Percentiles rank a stretch among this genome's conserved stretches.
Conservation (phyloP, 306 rosid species). For the Dalbergia oliveri region DNA sequence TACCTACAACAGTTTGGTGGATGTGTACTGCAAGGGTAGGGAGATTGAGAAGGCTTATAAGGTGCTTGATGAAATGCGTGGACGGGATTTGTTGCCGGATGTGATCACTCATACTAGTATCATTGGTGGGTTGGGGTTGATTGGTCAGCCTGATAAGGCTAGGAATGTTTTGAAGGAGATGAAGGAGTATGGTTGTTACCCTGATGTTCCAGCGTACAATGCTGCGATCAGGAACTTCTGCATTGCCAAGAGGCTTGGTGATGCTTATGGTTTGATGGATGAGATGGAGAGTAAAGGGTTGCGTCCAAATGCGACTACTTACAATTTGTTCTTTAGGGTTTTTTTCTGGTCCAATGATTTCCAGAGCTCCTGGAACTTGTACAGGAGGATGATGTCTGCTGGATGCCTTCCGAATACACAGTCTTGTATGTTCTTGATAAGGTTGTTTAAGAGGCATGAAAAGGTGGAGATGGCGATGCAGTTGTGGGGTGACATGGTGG, state of each 20-base stretch:
- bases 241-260: constrained; percentile 87
- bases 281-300: constrained; percentile 78
- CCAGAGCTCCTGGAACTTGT: constrained; percentile 75
- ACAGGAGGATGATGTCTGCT: constrained; percentile 68
- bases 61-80: constrained; percentile 75
- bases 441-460: constrained; percentile 76
- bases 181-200: constrained; percentile 86
- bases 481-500: constrained; percentile 91
- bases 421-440: constrained; percentile 87
- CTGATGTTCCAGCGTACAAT: constrained; percentile 85
- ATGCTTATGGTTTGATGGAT: constrained; percentile 74
- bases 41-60: constrained; percentile 77
- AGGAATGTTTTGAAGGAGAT: constrained; percentile 81
- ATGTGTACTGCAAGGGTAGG: constrained; percentile 81
- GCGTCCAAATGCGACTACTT: constrained; percentile 81
- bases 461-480: constrained; percentile 83
- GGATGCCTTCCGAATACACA: constrained; percentile 85
- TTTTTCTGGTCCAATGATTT: constrained; percentile 84
- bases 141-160: constrained; percentile 89
- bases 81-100: constrained; percentile 64
- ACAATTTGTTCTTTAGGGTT: constrained; percentile 83
- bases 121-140: constrained; percentile 89
- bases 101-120: constrained; percentile 79
- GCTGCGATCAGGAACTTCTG: constrained; percentile 86
- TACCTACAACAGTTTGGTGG: constrained; percentile 79